Conservation (phyloP, 257 asterid species). For the Datura wrightii region DNA sequence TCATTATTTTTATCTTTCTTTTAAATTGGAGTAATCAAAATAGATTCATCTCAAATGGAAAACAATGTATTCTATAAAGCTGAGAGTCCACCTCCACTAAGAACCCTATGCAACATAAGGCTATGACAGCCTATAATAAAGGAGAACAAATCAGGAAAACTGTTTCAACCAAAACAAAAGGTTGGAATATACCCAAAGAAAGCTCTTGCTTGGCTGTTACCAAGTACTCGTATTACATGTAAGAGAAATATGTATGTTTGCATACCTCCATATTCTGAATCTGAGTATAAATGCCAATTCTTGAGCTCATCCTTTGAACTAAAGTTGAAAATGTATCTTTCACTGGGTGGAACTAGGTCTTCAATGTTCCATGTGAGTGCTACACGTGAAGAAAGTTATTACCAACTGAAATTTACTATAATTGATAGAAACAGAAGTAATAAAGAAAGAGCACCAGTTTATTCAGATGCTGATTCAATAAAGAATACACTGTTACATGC, state of each 20-base stretch:
- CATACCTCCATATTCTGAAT: slow-evolving; percentile 95
- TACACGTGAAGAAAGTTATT: slow-evolving; percentile 45
- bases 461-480: not conserved
- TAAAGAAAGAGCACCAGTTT: not conserved
- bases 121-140: not conserved
- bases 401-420: not conserved
- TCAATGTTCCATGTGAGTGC: slow-evolving; percentile 88
- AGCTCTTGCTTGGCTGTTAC: slow-evolving; percentile 4
- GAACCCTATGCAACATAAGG: slow-evolving; percentile 17
- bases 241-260: not conserved
- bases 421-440: slow-evolving; percentile 23
- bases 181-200: slow-evolving; percentile 1
- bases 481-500: not conserved
- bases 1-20: not conserved
- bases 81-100: slow-evolving; percentile 24
- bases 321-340: slow-evolving; percentile 70
- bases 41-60: not conserved
- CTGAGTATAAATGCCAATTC: slow-evolving; percentile 92
- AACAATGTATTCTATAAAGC: not conserved
- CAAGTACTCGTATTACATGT: not conserved
- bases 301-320: slow-evolving; percentile 83
- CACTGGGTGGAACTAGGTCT: slow-evolving; percentile 86
- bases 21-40: not conserved
- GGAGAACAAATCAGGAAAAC: not conserved
- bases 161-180: not conserved